phyloP scores from a whole-genome alignment of 768 basidiomycete genomes.

The Cystoderma amianthinum region DNA sequence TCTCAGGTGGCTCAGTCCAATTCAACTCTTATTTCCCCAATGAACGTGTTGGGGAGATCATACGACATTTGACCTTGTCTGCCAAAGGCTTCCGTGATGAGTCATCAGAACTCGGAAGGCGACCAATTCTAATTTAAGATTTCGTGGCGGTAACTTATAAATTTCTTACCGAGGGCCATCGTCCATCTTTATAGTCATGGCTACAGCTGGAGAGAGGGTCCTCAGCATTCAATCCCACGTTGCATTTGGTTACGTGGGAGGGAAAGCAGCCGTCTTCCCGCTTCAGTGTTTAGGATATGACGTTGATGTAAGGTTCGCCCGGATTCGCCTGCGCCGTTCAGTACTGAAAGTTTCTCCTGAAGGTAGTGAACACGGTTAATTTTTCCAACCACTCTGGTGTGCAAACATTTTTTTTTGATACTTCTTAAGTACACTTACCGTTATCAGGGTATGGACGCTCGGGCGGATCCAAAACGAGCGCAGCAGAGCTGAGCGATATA shows the following conservation, averaged over 20 bases:
- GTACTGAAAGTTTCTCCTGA: conserved; percentile 2
- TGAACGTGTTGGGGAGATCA: no score
- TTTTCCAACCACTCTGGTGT: conserved; percentile 91
- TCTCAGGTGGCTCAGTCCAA: no score
- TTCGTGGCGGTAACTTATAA: no score
- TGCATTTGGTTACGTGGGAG: conserved; percentile 89
- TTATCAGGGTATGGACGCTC: conserved; percentile 73
- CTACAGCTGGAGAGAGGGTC: no score
- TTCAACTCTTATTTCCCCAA: no score
- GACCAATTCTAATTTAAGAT: no score
- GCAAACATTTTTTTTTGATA: conserved; percentile 7
- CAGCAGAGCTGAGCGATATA: conserved; percentile 69
- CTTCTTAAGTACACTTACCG: neutral
- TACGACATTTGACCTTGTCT: no score
- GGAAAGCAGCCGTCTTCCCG: conserved; percentile 72
- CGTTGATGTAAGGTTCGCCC: conserved; percentile 66
- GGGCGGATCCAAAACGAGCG: conserved; percentile 74
- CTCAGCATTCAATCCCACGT: conserved; percentile 94
- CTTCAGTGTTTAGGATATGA: conserved; percentile 89
- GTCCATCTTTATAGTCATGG: no score
- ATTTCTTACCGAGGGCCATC: no score
- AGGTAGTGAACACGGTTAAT: conserved; percentile 89
- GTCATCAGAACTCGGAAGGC: no score
- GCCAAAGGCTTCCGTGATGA: no score
- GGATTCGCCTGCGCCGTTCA: neutral